Evolutionary conservation across 2,329 filamentous ascomycete species (phyloP).

Genomic region (Penicillium sp.): DNA sequence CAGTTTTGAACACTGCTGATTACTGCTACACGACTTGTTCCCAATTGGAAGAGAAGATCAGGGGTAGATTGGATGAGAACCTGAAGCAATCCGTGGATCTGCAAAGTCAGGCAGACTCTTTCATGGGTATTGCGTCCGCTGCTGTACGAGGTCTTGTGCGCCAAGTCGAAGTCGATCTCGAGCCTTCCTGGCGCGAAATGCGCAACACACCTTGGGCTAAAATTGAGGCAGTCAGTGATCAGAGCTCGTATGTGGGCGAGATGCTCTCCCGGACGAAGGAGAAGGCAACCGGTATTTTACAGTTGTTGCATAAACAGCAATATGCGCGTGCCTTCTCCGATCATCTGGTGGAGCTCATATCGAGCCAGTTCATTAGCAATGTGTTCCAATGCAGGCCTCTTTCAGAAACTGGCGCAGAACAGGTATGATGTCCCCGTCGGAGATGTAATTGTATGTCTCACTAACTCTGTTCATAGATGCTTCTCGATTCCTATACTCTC

Average conservation of each 20-base stretch:
- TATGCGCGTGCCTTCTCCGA: slow-evolving; percentile 95
- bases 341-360: slow-evolving; percentile 86
- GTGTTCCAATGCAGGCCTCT: slow-evolving; percentile 88
- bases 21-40: slow-evolving; percentile 94
- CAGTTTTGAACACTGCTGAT: slow-evolving; percentile 93
- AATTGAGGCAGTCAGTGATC: slow-evolving; percentile 88
- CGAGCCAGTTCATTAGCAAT: slow-evolving; percentile 73
- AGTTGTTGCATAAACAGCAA: slow-evolving; percentile 79
- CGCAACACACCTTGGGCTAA: slow-evolving; percentile 91
- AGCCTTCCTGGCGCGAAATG: slow-evolving; percentile 94
- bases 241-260: slow-evolving; percentile 86
- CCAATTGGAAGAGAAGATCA: slow-evolving; percentile 92
- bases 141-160: slow-evolving; percentile 81
- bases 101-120: slow-evolving; percentile 89
- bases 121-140: slow-evolving; percentile 89
- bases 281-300: slow-evolving; percentile 71
- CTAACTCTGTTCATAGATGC: slow-evolving; percentile 61
- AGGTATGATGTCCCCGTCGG: slow-evolving; percentile 50
- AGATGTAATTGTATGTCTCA: background rate
- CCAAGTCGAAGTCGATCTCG: slow-evolving; percentile 76
- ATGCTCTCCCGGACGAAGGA: slow-evolving; percentile 70
- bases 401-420: slow-evolving; percentile 90
- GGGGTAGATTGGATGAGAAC: slow-evolving; percentile 79
- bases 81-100: slow-evolving; percentile 76
- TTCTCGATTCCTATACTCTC: slow-evolving; percentile 82